Conservation (phyloP, 169 alveolate species). For the Neospora caninum region DNA sequence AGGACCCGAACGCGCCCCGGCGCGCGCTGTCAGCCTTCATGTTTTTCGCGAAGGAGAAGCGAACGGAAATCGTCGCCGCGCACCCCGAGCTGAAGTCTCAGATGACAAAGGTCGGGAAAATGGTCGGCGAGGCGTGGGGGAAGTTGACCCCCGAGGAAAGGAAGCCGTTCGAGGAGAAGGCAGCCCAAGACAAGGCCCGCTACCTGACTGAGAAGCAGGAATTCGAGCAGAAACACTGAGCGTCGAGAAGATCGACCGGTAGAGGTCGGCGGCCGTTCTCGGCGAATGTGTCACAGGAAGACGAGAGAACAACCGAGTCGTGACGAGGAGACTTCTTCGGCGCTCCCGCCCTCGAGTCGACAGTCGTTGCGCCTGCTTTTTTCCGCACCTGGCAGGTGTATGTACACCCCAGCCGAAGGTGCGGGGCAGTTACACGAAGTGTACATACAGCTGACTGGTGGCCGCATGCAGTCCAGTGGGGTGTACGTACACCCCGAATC, state of each 20-base stretch:
- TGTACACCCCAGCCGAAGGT: too few species aligned
- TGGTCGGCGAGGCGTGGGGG: conserved; percentile 76
- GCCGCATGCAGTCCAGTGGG: neutral
- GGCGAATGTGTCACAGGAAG: neutral
- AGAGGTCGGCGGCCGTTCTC: neutral
- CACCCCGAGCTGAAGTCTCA: conserved; percentile 71
- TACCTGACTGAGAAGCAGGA: conserved; percentile 69
- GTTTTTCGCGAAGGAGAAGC: conserved; percentile 73
- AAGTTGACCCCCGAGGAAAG: conserved; percentile 66
- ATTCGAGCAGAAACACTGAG: neutral
- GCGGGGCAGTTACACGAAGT: too few species aligned
- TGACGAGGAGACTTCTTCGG: too few species aligned
- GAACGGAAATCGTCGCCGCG: conserved; percentile 69
- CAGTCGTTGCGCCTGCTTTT: too few species aligned
- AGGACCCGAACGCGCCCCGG: conserved; percentile 66
- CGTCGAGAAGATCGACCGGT: neutral
- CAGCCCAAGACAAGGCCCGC: conserved; percentile 73
- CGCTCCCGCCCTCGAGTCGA: too few species aligned
- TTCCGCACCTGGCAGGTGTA: too few species aligned
- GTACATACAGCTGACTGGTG: neutral
- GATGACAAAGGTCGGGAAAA: conserved; percentile 71
- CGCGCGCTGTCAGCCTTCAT: conserved; percentile 75
- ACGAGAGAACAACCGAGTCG: neutral
- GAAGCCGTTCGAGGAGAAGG: conserved; percentile 72
- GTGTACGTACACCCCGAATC: neutral